phyloP scores from a whole-genome alignment of 2,329 filamentous ascomycete species.

The Rhynchosporium agropyri region DNA sequence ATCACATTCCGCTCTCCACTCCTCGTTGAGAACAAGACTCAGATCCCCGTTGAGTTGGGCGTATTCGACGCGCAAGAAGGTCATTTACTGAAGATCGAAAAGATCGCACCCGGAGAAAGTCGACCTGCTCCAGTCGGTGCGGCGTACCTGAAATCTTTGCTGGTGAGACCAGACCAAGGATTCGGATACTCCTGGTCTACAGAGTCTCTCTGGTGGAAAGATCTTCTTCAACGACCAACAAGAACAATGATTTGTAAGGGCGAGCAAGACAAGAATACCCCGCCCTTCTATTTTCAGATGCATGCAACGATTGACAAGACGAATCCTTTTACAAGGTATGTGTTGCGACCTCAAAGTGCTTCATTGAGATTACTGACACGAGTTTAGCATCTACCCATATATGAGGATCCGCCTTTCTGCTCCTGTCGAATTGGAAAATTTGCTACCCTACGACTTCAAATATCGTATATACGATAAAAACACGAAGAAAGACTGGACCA shows the following conservation, averaged over 20 bases:
- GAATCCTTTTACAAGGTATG: constrained; percentile 76
- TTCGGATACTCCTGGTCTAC: constrained; percentile 97
- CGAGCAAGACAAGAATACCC: constrained; percentile 74
- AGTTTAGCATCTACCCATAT: constrained; percentile 76
- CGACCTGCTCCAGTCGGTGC: constrained; percentile 90
- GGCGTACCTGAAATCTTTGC: constrained; percentile 82
- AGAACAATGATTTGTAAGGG: constrained; percentile 87
- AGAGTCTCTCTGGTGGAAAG: constrained; percentile 89
- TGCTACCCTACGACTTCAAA: constrained; percentile 97
- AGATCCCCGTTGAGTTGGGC: constrained; percentile 92
- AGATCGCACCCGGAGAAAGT: constrained; percentile 89
- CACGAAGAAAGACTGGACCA: constrained; percentile 98
- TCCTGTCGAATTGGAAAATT: constrained; percentile 90
- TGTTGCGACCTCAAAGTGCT: not conserved
- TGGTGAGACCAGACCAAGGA: constrained; percentile 89
- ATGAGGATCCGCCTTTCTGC: constrained; percentile 93
- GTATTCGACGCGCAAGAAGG: constrained; percentile 87
- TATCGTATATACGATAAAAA: constrained; percentile 99
- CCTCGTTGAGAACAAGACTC: constrained; percentile 91
- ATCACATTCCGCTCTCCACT: constrained; percentile 93
- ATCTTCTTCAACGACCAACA: constrained; percentile 81
- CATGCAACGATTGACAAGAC: constrained; percentile 83
- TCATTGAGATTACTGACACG: constrained; percentile 40
- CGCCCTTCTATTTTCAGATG: constrained; percentile 95
- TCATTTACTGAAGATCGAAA: constrained; percentile 94